Evolutionary conservation across 2,329 filamentous ascomycete species (phyloP).

Genomic region (Metarhizium album): DNA sequence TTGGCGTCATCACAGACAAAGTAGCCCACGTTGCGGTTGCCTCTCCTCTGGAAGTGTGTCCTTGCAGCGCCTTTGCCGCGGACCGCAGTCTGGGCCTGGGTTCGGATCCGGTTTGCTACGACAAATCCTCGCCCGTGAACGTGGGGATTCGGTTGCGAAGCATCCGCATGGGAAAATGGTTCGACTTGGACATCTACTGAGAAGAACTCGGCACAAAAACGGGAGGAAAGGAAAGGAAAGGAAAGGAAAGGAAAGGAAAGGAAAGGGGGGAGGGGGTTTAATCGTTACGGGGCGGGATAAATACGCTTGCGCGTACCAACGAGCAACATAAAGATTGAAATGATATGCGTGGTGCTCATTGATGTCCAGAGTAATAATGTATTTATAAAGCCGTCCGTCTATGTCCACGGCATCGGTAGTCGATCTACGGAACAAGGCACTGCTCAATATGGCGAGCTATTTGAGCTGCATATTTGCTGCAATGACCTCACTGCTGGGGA

Average conservation of each 20-base stretch:
- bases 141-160: not conserved
- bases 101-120: not conserved
- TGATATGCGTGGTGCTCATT: not conserved
- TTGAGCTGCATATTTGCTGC: constrained; percentile 21
- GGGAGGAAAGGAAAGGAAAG: not conserved
- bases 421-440: not conserved
- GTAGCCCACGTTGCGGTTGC: not conserved
- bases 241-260: not conserved
- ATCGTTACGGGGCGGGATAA: not conserved
- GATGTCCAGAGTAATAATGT: not conserved
- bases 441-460: not conserved
- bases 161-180: not conserved
- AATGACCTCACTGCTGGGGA: constrained; percentile 34
- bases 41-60: not conserved
- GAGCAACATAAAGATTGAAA: not conserved
- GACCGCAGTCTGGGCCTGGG: not conserved
- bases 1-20: not conserved
- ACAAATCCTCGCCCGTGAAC: not conserved
- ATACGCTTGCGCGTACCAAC: not conserved
- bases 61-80: not conserved
- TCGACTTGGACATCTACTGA: not conserved
- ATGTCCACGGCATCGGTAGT: not conserved
- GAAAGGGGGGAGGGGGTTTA: too few relatives aligned
- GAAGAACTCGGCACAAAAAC: not conserved
- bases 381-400: not conserved